A percentile compares a stretch with the other conserved stretches of the same genome.
phyloP scores from a whole-genome alignment of 2,329 filamentous ascomycete species.

The Didymella exigua region DNA sequence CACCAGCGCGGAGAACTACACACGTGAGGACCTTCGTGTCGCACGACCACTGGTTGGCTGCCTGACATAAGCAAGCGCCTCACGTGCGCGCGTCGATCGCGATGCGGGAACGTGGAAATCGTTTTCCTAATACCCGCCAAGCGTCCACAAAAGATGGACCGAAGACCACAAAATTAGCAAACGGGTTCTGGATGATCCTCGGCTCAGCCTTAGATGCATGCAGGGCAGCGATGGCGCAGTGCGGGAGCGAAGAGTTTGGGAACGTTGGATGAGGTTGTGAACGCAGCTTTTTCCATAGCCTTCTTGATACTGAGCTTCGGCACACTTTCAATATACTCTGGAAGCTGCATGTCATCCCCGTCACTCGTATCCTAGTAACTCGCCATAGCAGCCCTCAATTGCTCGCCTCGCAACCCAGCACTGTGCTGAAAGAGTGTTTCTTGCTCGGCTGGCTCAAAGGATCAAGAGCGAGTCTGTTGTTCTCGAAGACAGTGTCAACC shows the following conservation, averaged over 20 bases:
- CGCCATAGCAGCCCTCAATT: slow-evolving; percentile 28
- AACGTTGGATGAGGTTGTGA: no score
- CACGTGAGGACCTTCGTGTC: not conserved
- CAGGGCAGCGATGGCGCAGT: not conserved
- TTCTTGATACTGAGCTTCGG: slow-evolving; percentile 26
- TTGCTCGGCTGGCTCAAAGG: slow-evolving; percentile 39
- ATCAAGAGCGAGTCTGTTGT: slow-evolving; percentile 32
- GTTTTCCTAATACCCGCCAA: not conserved
- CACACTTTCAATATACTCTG: slow-evolving; percentile 27
- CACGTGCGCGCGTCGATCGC: not conserved
- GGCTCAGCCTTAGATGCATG: not conserved
- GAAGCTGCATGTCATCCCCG: slow-evolving; percentile 32
- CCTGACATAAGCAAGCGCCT: not conserved
- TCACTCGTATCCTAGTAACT: no score
- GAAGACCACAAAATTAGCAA: not conserved
- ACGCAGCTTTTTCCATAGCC: slow-evolving; percentile 28
- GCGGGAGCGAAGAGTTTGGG: not conserved
- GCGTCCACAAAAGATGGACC: not conserved
- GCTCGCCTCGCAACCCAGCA: slow-evolving; percentile 21
- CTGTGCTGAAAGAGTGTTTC: slow-evolving; percentile 48
- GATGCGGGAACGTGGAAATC: not conserved
- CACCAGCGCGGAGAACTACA: not conserved
- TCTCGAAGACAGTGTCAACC: slow-evolving; percentile 35
- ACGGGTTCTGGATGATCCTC: not conserved
- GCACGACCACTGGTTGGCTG: not conserved